Percentiles rank a stretch among this genome's conserved stretches.
phyloP scores from a whole-genome alignment of 495 filamentous ascomycete species.

The Xylaria telfairii region DNA sequence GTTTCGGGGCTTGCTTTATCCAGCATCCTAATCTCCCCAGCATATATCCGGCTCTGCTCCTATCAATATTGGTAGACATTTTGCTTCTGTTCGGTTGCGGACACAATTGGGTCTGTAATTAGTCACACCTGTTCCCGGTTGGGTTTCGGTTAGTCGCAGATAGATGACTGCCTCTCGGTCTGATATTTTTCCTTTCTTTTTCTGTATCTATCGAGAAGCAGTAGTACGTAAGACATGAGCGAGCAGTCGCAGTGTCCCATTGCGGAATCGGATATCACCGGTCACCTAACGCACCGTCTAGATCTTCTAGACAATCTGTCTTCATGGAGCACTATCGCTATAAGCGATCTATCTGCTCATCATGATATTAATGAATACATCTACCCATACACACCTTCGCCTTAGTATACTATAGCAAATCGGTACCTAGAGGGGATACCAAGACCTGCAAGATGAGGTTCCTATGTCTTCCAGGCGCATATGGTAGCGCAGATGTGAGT shows the following conservation, averaged over 20 bases:
- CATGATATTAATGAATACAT: background rate
- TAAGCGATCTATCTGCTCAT: slow-evolving; percentile 14
- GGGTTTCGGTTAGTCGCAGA: background rate
- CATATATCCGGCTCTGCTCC: slow-evolving; percentile 13
- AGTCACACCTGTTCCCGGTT: background rate
- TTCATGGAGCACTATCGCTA: slow-evolving; percentile 10
- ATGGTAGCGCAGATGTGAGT: slow-evolving; percentile 59
- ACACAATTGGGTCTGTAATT: background rate
- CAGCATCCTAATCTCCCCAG: slow-evolving; percentile 15
- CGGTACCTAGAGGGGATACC: slow-evolving; percentile 16
- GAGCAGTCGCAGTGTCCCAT: background rate
- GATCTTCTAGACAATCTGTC: slow-evolving; percentile 3
- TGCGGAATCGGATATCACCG: background rate
- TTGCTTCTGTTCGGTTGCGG: slow-evolving; percentile 1
- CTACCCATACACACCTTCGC: background rate
- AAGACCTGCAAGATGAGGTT: slow-evolving; percentile 45
- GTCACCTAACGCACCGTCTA: background rate
- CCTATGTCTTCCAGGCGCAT: slow-evolving; percentile 53
- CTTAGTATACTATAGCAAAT: slow-evolving; percentile 8
- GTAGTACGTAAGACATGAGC: background rate
- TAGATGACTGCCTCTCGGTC: background rate
- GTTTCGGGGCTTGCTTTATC: slow-evolving; percentile 15
- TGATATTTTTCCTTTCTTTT: background rate
- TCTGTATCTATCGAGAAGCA: background rate
- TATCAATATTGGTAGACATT: background rate